Evolutionary conservation across 345 rosid genomes (phyloP).

Genomic region (Cardamine resedifolia): DNA sequence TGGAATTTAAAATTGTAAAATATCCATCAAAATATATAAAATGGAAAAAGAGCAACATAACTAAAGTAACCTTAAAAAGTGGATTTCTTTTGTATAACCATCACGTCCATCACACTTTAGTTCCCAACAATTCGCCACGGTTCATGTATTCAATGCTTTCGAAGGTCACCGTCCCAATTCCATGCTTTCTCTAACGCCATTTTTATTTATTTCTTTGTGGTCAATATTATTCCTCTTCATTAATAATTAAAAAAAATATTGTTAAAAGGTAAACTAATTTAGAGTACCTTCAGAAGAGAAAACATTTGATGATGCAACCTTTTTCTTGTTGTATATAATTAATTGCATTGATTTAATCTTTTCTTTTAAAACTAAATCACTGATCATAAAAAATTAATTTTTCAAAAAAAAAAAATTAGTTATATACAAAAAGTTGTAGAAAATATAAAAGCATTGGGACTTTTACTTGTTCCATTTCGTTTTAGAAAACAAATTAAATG

Average conservation of each 20-base stretch:
- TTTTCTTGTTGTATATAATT: conserved; percentile 4
- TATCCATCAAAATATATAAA: neutral
- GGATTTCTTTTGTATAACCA: neutral
- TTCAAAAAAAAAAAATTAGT: neutral
- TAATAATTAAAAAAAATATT: neutral
- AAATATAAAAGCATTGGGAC: neutral
- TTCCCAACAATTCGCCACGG: conserved; percentile 32
- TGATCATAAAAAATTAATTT: no score
- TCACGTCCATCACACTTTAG: conserved; percentile 13
- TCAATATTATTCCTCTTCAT: conserved; percentile 6
- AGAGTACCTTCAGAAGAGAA: conserved; percentile 14
- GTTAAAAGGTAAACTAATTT: conserved; percentile 22
- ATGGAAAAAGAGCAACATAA: neutral
- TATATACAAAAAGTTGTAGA: neutral
- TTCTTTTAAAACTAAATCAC: neutral
- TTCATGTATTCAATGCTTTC: conserved; percentile 10
- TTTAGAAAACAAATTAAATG: neutral
- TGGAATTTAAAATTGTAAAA: conserved; percentile 4
- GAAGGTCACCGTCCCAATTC: conserved; percentile 33
- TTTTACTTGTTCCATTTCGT: neutral
- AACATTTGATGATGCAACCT: conserved; percentile 12
- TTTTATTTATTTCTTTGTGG: neutral
- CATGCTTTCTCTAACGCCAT: conserved; percentile 27
- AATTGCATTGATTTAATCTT: neutral
- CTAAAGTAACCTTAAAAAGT: conserved; percentile 19